phyloP scores from a whole-genome alignment of 1,139 yeast species.

The Pichia sp. region DNA sequence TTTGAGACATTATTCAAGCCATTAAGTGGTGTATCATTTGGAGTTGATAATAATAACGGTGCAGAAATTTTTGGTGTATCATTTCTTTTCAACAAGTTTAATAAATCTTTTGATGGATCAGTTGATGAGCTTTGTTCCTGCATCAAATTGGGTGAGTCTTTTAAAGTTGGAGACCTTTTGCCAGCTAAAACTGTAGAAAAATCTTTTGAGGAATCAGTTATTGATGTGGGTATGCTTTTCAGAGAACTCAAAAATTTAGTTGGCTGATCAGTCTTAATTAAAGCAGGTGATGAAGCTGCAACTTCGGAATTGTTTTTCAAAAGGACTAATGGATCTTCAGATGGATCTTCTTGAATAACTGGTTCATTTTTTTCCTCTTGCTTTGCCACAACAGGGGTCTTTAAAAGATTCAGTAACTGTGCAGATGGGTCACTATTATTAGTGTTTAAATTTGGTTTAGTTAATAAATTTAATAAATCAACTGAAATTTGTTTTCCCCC shows the following conservation, averaged over 20 bases:
- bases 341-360: background rate
- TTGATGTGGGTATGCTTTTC: background rate
- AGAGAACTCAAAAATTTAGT: slow-evolving; percentile 11
- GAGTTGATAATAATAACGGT: background rate
- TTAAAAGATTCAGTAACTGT: slow-evolving; percentile 8
- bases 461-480: slow-evolving; percentile 9
- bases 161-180: background rate
- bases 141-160: background rate
- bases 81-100: slow-evolving; percentile 14
- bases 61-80: background rate
- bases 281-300: background rate
- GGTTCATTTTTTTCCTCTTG: background rate
- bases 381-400: background rate
- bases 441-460: slow-evolving; percentile 10
- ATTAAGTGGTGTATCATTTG: background rate
- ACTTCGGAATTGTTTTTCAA: background rate
- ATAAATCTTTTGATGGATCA: slow-evolving; percentile 11
- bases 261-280: background rate
- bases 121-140: background rate
- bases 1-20: background rate
- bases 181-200: slow-evolving; percentile 14
- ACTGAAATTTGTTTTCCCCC: slow-evolving; percentile 3
- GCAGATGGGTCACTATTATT: slow-evolving; percentile 12
- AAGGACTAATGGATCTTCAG: background rate
- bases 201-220: slow-evolving; percentile 9